These are phyloP conservation scores for Yamadazyma pseudoaaseri DNA, from an alignment of 1,139 yeast genomes.

Conservation along the genomic window DNA sequence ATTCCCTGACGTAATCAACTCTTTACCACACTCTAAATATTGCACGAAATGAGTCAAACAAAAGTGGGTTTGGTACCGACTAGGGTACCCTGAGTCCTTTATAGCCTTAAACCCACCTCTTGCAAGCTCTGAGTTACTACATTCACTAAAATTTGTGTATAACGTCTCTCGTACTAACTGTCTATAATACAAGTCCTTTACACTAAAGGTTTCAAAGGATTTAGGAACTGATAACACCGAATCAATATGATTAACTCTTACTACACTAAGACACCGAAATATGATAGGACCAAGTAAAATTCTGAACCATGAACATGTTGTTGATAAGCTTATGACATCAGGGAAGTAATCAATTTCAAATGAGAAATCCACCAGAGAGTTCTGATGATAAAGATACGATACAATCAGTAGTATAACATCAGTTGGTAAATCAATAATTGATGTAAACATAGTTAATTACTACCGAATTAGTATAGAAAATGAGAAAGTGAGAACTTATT, in stretches of 20 bases:
- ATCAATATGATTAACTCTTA: conserved; percentile 30
- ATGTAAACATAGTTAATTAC: too few relatives aligned
- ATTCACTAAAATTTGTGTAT: conserved; percentile 16
- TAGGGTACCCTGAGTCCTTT: conserved; percentile 17
- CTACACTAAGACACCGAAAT: conserved; percentile 24
- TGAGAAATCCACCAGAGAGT: conserved; percentile 5
- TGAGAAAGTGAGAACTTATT: not conserved
- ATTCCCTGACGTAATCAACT: conserved; percentile 16
- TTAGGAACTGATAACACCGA: conserved; percentile 24
- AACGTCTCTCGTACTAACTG: conserved; percentile 24
- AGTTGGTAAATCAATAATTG: too few relatives aligned
- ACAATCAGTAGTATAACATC: too few relatives aligned
- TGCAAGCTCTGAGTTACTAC: conserved; percentile 23
- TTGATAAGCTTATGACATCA: conserved; percentile 15
- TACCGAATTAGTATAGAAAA: too few relatives aligned
- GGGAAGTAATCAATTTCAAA: not conserved
- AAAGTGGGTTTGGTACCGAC: conserved; percentile 19
- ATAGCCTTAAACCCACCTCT: conserved; percentile 18
- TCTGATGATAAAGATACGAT: too few relatives aligned
- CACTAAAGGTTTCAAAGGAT: conserved; percentile 22
- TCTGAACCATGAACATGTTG: conserved; percentile 27
- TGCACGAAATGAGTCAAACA: conserved; percentile 22
- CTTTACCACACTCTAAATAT: conserved; percentile 28
- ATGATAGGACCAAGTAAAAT: conserved; percentile 19
- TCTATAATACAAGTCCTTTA: conserved; percentile 20